Conservation (phyloP, 768 basidiomycete genomes). For the Kwoniella heveanensis region DNA sequence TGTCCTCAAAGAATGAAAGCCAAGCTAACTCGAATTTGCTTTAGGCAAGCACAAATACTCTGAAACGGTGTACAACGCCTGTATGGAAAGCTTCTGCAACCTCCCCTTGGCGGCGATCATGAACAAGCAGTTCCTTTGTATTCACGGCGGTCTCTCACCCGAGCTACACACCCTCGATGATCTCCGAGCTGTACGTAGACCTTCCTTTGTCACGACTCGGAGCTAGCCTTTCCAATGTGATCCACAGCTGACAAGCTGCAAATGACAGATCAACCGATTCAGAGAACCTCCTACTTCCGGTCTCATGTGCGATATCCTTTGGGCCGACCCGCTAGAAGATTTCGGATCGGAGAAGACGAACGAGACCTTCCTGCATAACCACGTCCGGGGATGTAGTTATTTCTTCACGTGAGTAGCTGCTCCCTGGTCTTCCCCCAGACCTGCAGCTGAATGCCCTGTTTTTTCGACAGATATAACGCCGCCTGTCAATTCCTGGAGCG, state of each 20-base stretch:
- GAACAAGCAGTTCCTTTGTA: constrained; percentile 99
- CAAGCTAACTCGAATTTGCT: constrained; percentile 12
- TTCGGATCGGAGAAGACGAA: constrained; percentile 89
- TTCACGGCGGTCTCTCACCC: constrained; percentile 94
- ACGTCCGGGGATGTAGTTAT: constrained; percentile 94
- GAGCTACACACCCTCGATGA: constrained; percentile 95
- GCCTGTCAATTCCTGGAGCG: constrained; percentile 96
- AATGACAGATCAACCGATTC: constrained; percentile 93
- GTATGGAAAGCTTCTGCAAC: constrained; percentile 96
- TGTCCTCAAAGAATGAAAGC: neutral
- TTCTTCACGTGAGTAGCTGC: constrained; percentile 78
- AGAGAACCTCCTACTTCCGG: constrained; percentile 96
- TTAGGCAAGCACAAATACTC: constrained; percentile 98
- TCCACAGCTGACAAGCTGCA: constrained; percentile 6
- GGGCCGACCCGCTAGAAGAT: constrained; percentile 97
- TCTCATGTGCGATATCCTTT: constrained; percentile 97
- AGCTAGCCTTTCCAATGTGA: too few relatives aligned
- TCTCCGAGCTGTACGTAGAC: constrained; percentile 70
- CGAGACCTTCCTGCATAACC: constrained; percentile 92
- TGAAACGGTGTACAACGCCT: constrained; percentile 91
- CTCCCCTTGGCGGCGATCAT: constrained; percentile 94
- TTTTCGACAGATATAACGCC: constrained; percentile 74
- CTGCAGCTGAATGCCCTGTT: neutral
- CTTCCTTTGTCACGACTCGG: neutral
- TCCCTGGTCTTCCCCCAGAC: neutral